Evolutionary conservation across 2,329 filamentous ascomycete genomes (phyloP).

Genomic region (Apiospora saccharicola): DNA sequence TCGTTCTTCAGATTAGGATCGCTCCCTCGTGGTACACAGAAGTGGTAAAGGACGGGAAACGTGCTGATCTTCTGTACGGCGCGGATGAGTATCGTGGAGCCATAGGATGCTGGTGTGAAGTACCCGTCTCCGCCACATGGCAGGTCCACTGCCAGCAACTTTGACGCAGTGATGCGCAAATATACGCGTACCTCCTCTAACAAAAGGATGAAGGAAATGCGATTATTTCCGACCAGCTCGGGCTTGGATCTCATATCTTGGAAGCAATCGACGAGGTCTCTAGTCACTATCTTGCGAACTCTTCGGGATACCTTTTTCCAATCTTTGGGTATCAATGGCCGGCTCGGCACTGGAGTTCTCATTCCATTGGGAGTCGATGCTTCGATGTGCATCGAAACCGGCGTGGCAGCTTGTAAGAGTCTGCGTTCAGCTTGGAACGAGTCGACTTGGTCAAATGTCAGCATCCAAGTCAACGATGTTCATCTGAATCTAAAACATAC

Average conservation of each 20-base stretch:
- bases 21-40: constrained; percentile 5
- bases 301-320: neutral
- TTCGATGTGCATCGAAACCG: neutral
- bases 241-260: constrained; percentile 21
- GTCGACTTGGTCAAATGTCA: neutral
- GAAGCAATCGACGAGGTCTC: constrained; percentile 28
- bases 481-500: constrained; percentile 16
- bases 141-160: constrained; percentile 27
- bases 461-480: neutral
- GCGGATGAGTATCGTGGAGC: constrained; percentile 26
- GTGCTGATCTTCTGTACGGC: constrained; percentile 24
- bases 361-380: neutral
- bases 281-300: neutral
- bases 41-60: constrained; percentile 29
- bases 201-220: constrained; percentile 30
- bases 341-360: neutral
- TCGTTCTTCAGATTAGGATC: constrained; percentile 4
- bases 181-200: constrained; percentile 28
- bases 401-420: neutral
- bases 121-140: constrained; percentile 24
- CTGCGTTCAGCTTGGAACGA: constrained; percentile 24
- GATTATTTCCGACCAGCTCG: too few species aligned
- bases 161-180: too few species aligned
- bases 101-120: constrained; percentile 21
- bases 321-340: neutral